Conservation (phyloP, 495 filamentous ascomycete genomes). For the Penicillium malachiteum region DNA sequence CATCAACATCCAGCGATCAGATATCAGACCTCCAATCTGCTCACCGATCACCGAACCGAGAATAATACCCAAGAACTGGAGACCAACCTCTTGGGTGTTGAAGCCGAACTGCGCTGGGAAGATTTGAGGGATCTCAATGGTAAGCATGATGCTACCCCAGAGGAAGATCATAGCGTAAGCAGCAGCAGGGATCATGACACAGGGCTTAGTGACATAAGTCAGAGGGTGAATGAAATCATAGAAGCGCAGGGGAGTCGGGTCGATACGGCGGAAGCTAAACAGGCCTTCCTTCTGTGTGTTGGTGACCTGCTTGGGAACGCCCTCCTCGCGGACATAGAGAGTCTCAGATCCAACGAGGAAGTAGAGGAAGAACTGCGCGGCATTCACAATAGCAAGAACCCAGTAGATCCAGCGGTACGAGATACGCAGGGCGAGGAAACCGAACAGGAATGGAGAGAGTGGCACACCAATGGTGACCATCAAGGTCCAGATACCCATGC, state of each 20-base stretch:
- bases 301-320: slow-evolving; percentile 2
- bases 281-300: slow-evolving; percentile 23
- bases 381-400: slow-evolving; percentile 50
- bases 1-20: slow-evolving; percentile 51
- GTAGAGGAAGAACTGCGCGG: slow-evolving; percentile 52
- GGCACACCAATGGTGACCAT: slow-evolving; percentile 38
- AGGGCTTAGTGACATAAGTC: slow-evolving; percentile 32
- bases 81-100: slow-evolving; percentile 52
- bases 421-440: slow-evolving; percentile 42
- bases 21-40: slow-evolving; percentile 52
- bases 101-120: slow-evolving; percentile 50
- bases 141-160: slow-evolving; percentile 46
- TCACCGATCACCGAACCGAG: slow-evolving; percentile 56
- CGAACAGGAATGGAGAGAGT: slow-evolving; percentile 49
- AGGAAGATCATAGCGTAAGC: slow-evolving; percentile 55
- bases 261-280: slow-evolving; percentile 48
- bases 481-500: slow-evolving; percentile 51
- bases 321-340: slow-evolving; percentile 40
- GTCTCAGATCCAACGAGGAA: slow-evolving; percentile 56
- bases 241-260: slow-evolving; percentile 42
- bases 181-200: slow-evolving; percentile 47
- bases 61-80: slow-evolving; percentile 55
- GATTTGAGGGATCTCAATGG: slow-evolving; percentile 55
- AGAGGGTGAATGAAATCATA: slow-evolving; percentile 51
- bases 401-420: slow-evolving; percentile 50